These are phyloP conservation scores for Streptanthus diversifolius DNA, from an alignment of 345 rosid species.

Conservation along the genomic window DNA sequence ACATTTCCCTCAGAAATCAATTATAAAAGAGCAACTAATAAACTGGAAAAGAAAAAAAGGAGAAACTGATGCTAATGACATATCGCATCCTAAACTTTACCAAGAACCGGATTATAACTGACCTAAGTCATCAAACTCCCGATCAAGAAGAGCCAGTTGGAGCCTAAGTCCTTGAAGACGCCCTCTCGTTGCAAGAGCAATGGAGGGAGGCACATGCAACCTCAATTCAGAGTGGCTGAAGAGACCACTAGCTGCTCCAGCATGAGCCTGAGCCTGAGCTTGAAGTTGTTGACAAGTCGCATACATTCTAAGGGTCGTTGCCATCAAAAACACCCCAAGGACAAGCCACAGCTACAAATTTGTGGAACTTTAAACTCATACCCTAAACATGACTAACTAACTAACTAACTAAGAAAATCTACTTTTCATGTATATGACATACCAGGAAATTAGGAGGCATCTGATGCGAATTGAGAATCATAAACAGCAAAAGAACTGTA, in stretches of 20 bases:
- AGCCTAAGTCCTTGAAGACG: constrained; percentile 90
- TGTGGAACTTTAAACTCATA: constrained; percentile 9
- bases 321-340: constrained; percentile 83
- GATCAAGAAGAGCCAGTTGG: constrained; percentile 95
- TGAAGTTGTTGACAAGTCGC: constrained; percentile 94
- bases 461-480: constrained; percentile 92
- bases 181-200: constrained; percentile 87
- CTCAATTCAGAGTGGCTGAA: constrained; percentile 85
- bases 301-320: constrained; percentile 86
- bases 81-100: not conserved
- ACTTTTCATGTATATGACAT: constrained; percentile 8
- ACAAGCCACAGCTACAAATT: constrained; percentile 84
- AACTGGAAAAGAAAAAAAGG: not conserved
- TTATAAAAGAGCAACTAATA: not conserved
- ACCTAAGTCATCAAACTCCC: constrained; percentile 96
- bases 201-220: constrained; percentile 84
- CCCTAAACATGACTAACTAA: not conserved
- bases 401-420: not conserved
- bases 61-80: not conserved
- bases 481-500: constrained; percentile 83
- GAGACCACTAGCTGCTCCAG: constrained; percentile 80
- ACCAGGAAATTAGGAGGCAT: constrained; percentile 95
- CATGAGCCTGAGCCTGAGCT: constrained; percentile 93
- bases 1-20: not conserved
- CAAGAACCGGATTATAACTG: not conserved